Base-by-base conservation (phyloP, 139 green algal species). In the Haematococcus sp. region DNA sequence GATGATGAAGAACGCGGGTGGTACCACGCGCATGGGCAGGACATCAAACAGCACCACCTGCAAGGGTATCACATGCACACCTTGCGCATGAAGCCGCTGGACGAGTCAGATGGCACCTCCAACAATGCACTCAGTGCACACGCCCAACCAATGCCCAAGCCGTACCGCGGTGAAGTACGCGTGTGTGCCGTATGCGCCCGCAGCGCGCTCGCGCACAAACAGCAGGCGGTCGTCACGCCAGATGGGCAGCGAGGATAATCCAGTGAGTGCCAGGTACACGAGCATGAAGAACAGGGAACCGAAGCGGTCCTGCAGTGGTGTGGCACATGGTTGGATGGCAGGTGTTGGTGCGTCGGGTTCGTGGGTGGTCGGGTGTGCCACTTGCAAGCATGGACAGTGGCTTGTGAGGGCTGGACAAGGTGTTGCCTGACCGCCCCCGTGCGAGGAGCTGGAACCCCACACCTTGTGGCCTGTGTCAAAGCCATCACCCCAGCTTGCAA, bases 191-290 rank as follows among this genome's bases (percentile, higher is more conserved):
- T 91, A 93, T 23, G 81, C 81, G 13, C 88, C 86, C 43, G 71
- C 76, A 22, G 86, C 85, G 1, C 88, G 52, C 82, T 94, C 90
- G n/a, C 85, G 66, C 76, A 89, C 78, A 79, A 94, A 94, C 7
- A 94, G 78, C 46, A 90, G 76, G 16, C 85, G 76, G 51, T 91
- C 84, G 54, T 88, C 79, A 4, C 78, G 51, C 88, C 88, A 93
- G 17, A 93, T 69, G 30, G 88, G 88, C 73, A 93, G 71, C 0
- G 82, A 88, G 52, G 74, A 83, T 43, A 93, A 79, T n/a, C 76
- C 81, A 40, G 85, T 86, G 17, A 93, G 81, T 20, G 74, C 58
- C 69, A 91, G 83, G 83, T 88, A 93, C 25, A 91, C 73, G 16
- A 87, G 51, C 58, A 87, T 83, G 80, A 93, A 93, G 77, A 90